Evolutionary conservation across 805 yeast genomes (phyloP), one percentile per base, ranked within the genome.

Genomic region (Myxozyma neglecta): DNA sequence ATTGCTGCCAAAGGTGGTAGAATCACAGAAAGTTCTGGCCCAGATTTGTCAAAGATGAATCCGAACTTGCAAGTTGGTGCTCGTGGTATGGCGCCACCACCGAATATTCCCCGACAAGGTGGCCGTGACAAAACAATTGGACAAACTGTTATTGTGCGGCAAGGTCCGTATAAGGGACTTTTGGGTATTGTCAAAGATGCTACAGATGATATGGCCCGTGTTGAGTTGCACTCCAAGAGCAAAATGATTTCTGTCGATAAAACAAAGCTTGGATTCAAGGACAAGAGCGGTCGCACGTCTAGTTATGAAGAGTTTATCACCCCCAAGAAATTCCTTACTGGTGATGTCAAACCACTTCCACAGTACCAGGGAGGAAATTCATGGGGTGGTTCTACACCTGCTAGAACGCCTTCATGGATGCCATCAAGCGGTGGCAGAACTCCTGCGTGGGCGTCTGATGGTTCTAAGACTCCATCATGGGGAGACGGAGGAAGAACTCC

Each of bases 81-180:
- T 68, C 76, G 54, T 10, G 63, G 66, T 9, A 67, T 71, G 47
- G 79, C 81, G 0, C 86, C 93, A 14, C 88, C 91, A n/a, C 44
- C 32, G 32, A 53, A 53, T 18, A 73, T 74, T 32, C 81, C 86
- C 0, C 80, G 85, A 4, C 80, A 82, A 34, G 84, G 86, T 57
- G 97, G 96, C 8, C 84, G 96, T 68, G 97, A 90, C 73, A 83
- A 83, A 52, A 84, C 96, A 35, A 71, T 94, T 42, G 88, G 90
- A 68, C 90, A 90, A 71, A 87, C 88, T 61, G 97, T 94, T 24
- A 84, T 90, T 66, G 88, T 94, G 53, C 84, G 89, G 43, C 86
- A 88, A 71, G 90, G 97, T n/a, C 94, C 96, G 36, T 90, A 93
- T 74, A 94, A 94, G 77, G 98, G 99, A 50, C 85, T 90, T 68